phyloP scores from a whole-genome alignment of 2,329 filamentous ascomycete species.

The Parastagonospora avenae region DNA sequence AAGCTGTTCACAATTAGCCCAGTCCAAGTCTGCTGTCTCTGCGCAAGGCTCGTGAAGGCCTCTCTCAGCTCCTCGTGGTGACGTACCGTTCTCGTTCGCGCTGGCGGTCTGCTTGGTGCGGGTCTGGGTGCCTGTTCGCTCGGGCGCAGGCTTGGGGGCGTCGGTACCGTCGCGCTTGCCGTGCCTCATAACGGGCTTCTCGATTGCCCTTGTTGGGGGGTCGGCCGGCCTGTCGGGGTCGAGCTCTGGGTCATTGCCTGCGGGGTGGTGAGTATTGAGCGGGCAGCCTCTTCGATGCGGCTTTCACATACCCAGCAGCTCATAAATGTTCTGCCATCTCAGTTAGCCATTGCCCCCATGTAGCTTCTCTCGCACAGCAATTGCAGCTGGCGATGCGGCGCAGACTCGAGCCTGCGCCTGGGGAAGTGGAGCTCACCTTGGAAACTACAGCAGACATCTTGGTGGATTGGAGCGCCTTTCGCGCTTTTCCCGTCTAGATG shows the following conservation, averaged over 20 bases:
- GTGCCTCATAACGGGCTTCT: constrained; percentile 77
- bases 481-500: constrained; percentile 51
- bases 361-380: neutral
- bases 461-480: constrained; percentile 51
- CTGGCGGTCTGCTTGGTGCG: constrained; percentile 57
- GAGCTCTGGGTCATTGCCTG: constrained; percentile 72
- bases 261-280: constrained; percentile 31
- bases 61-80: constrained; percentile 1
- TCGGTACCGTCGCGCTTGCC: constrained; percentile 87
- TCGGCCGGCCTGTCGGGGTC: constrained; percentile 75
- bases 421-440: constrained; percentile 45
- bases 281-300: constrained; percentile 4
- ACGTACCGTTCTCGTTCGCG: constrained; percentile 88
- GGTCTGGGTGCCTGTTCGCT: constrained; percentile 37
- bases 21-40: neutral
- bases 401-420: constrained; percentile 8
- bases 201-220: constrained; percentile 84
- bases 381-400: constrained; percentile 14
- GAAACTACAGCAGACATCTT: constrained; percentile 51
- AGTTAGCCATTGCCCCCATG: constrained; percentile 43
- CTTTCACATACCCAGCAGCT: constrained; percentile 83
- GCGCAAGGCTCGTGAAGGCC: neutral
- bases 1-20: constrained; percentile 62
- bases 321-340: constrained; percentile 82
- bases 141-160: constrained; percentile 58